Percentiles rank a stretch among this genome's conserved stretches.
phyloP scores from a whole-genome alignment of 2,329 filamentous ascomycete genomes.

The Nigrospora oryzae region DNA sequence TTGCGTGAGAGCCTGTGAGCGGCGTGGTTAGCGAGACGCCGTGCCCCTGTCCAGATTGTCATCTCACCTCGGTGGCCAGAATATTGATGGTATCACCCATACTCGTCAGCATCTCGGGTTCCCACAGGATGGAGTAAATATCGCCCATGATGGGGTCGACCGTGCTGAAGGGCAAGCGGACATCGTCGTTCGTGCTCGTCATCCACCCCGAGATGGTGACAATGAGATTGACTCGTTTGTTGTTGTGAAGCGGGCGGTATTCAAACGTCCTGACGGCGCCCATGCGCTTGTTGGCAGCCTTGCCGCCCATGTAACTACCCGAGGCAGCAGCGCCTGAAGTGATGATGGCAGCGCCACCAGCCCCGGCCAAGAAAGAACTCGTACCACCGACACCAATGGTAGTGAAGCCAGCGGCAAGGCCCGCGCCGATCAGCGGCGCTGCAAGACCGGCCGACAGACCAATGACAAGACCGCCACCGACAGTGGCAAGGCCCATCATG shows the following conservation, averaged over 20 bases:
- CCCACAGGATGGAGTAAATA: slow-evolving; percentile 94
- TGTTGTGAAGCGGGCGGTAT: slow-evolving; percentile 93
- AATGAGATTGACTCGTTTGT: slow-evolving; percentile 93
- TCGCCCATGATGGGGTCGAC: slow-evolving; percentile 98
- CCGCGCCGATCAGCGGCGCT: slow-evolving; percentile 88
- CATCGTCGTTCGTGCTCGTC: slow-evolving; percentile 95
- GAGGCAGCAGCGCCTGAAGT: slow-evolving; percentile 82
- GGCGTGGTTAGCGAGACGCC: background rate
- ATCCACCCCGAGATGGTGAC: slow-evolving; percentile 97
- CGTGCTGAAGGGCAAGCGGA: slow-evolving; percentile 90
- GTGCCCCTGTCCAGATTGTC: slow-evolving; percentile 3
- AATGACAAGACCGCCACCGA: slow-evolving; percentile 90
- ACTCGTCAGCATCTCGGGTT: slow-evolving; percentile 93
- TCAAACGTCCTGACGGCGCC: slow-evolving; percentile 95
- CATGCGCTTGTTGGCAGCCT: slow-evolving; percentile 78
- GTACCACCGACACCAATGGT: slow-evolving; percentile 91
- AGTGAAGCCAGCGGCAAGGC: slow-evolving; percentile 87
- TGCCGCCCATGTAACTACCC: slow-evolving; percentile 77
- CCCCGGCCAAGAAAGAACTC: slow-evolving; percentile 78
- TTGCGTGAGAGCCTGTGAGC: slow-evolving; percentile 74
- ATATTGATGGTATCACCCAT: slow-evolving; percentile 99
- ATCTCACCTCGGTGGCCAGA: slow-evolving; percentile 82
- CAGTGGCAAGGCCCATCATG: slow-evolving; percentile 94
- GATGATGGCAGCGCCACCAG: slow-evolving; percentile 88
- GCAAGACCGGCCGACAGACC: slow-evolving; percentile 87